Conservation (phyloP, 176 grass and related monocot genomes). For the Bonia amplexicaulis region DNA sequence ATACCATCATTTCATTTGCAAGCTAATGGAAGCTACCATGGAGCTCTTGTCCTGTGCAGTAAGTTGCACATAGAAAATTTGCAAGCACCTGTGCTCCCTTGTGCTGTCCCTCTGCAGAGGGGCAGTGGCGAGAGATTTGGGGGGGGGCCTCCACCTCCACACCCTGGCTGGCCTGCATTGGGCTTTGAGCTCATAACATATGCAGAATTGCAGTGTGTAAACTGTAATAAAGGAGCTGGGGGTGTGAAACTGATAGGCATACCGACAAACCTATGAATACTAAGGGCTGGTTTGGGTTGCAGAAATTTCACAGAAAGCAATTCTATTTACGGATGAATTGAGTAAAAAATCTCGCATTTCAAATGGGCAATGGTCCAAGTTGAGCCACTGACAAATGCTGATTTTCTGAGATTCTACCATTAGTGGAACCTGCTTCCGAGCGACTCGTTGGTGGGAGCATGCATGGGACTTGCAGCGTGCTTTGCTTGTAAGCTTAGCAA, state of each 20-base stretch:
- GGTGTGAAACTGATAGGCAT: not conserved
- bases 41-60: not conserved
- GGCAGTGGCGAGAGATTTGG: constrained; percentile 10
- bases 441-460: no score
- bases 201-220: not conserved
- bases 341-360: no score
- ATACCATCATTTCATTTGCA: not conserved
- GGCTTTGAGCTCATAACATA: not conserved
- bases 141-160: not conserved
- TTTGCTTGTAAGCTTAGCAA: no score
- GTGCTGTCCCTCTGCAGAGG: not conserved
- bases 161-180: not conserved
- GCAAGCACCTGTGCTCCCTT: not conserved
- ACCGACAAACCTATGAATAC: not conserved
- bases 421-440: no score
- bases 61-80: not conserved
- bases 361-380: no score
- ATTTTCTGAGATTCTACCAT: no score
- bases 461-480: not conserved
- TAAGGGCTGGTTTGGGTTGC: not conserved
- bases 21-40: not conserved
- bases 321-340: no score
- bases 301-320: no score
- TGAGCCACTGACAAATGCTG: no score
- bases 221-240: not conserved